Evolutionary conservation across 768 basidiomycete species (phyloP).

Genomic region (Pleurotus platypus): DNA sequence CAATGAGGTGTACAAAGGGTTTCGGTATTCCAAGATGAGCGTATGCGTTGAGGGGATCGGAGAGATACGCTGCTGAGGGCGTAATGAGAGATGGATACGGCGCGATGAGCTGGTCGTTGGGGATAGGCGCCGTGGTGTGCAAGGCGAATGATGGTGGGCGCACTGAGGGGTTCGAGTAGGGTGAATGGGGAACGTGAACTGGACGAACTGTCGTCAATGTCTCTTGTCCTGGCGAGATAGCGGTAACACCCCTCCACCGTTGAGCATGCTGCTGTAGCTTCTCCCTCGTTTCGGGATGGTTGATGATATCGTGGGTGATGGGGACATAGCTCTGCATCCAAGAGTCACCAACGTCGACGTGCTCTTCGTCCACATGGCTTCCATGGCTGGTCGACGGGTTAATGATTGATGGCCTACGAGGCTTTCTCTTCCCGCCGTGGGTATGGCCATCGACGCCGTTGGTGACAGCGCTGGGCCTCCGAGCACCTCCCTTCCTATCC

Average conservation of each 20-base stretch:
- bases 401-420: slow-evolving; percentile 19
- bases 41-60: slow-evolving; percentile 86
- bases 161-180: slow-evolving; percentile 35
- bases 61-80: slow-evolving; percentile 64
- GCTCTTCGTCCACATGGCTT: slow-evolving; percentile 37
- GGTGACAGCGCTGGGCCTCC: slow-evolving; percentile 28
- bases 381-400: slow-evolving; percentile 16
- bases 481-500: slow-evolving; percentile 27
- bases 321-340: slow-evolving; percentile 42
- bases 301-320: slow-evolving; percentile 43
- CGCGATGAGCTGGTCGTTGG: slow-evolving; percentile 53
- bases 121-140: slow-evolving; percentile 59
- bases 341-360: slow-evolving; percentile 46
- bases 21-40: slow-evolving; percentile 79
- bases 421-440: slow-evolving; percentile 24
- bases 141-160: slow-evolving; percentile 60
- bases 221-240: slow-evolving; percentile 27
- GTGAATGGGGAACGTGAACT: slow-evolving; percentile 13
- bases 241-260: slow-evolving; percentile 68
- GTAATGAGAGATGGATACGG: slow-evolving; percentile 63
- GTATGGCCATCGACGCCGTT: slow-evolving; percentile 33
- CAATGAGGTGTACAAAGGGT: slow-evolving; percentile 76
- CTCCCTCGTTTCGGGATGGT: slow-evolving; percentile 37
- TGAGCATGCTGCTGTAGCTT: slow-evolving; percentile 57
- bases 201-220: slow-evolving; percentile 18